Conservation (phyloP, 2,329 filamentous ascomycete genomes). For the Fusarium domesticum region DNA sequence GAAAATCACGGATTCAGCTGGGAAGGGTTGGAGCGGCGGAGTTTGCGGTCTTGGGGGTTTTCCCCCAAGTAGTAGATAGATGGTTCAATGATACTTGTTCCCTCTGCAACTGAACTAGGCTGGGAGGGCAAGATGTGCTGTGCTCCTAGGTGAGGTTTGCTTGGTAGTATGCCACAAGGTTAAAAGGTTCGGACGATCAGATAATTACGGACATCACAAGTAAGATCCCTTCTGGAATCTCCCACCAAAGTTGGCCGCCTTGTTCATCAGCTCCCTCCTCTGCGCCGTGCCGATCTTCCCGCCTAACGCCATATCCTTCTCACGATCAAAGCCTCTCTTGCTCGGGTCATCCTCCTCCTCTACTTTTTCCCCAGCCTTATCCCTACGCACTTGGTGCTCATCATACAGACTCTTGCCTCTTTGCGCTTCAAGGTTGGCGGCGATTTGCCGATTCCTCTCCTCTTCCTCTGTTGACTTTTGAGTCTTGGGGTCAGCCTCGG, state of each 20-base stretch:
- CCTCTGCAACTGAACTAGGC: constrained; percentile 1
- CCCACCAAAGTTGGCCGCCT: constrained; percentile 76
- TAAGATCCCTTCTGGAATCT: constrained; percentile 76
- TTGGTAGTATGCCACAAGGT: too few species aligned
- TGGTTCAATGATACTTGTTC: constrained; percentile 26
- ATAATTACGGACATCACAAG: constrained; percentile 36
- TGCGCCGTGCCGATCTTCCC: constrained; percentile 70
- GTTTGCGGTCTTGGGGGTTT: constrained; percentile 31
- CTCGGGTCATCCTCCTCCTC: constrained; percentile 86
- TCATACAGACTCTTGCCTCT: constrained; percentile 59
- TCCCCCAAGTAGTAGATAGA: constrained; percentile 7
- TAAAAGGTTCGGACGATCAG: too few species aligned
- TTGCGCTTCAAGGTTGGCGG: constrained; percentile 50
- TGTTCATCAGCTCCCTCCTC: constrained; percentile 73
- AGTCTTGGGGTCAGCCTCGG: constrained; percentile 39
- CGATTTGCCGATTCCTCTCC: constrained; percentile 48
- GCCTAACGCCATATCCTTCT: constrained; percentile 87
- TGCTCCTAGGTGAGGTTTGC: too few species aligned
- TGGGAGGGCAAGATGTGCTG: neutral
- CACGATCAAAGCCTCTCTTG: constrained; percentile 79
- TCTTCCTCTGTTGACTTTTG: constrained; percentile 52
- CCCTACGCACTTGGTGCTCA: constrained; percentile 44
- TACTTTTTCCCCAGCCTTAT: constrained; percentile 35
- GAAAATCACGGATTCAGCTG: constrained; percentile 29
- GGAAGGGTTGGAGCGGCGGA: constrained; percentile 34